Evolutionary conservation across 805 yeast species (phyloP).

Genomic region (Saccharomycopsis fodiens): DNA sequence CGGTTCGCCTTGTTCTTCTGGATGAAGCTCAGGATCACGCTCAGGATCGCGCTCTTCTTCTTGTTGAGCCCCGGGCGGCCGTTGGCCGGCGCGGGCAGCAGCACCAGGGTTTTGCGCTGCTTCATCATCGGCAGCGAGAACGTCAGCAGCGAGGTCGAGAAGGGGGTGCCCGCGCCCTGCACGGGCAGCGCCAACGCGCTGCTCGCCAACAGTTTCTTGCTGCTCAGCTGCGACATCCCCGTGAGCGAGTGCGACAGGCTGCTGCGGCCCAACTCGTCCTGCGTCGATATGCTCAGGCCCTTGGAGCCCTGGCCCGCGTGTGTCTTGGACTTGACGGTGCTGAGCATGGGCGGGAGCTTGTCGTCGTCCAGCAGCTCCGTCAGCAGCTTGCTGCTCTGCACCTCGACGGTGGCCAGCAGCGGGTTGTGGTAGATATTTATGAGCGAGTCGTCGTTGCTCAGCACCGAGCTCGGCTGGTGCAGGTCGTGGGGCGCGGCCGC

Average conservation of each 20-base stretch:
- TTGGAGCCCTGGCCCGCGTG: neutral
- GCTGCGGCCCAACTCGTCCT: neutral
- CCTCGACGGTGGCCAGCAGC: neutral
- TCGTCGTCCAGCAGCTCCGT: conserved; percentile 7
- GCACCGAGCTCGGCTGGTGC: neutral
- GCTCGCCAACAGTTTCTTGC: neutral
- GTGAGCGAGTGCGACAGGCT: neutral
- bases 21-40: conserved; percentile 17
- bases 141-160: neutral
- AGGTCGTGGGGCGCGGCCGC: too few relatives aligned
- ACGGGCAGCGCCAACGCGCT: conserved; percentile 7
- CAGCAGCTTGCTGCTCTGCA: neutral
- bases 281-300: neutral
- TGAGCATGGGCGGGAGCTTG: conserved; percentile 10
- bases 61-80: conserved; percentile 12
- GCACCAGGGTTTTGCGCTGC: conserved; percentile 11
- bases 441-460: conserved; percentile 9
- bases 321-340: conserved; percentile 1
- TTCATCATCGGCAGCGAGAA: conserved; percentile 5
- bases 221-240: neutral
- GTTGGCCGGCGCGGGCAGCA: neutral
- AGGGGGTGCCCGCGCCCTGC: neutral
- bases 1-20: neutral
- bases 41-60: conserved; percentile 18
- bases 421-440: conserved; percentile 19